Evolutionary conservation across 495 filamentous ascomycete species (phyloP), one percentile per base, ranked within the genome.

Genomic region (Neurospora cerealis): DNA sequence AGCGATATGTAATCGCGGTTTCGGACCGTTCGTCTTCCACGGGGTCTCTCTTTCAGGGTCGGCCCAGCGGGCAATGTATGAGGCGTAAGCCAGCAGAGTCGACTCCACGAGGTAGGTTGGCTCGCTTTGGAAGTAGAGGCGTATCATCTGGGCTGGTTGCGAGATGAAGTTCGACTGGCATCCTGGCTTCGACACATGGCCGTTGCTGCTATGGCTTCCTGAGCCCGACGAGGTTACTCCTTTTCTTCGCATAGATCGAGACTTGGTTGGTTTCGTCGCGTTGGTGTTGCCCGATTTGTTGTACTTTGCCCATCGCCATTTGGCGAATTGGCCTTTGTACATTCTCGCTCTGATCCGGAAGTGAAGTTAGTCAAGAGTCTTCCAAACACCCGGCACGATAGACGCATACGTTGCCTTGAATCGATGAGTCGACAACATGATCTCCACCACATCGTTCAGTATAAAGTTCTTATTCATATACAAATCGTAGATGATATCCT

Each of bases 231-330:
- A 60, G 5, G 10, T 32, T 13, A 19, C 15, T 7, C 19, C 38
- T 37, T 72, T 74, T 37, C 70, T 71, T 28, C 37, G 32, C 24
- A 66, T 19, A 6, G 62, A 69, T 21, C 72, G 60, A 5, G 74
- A 73, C 37, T 69, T 77, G 40, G 72, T 28, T 2, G 76, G 28
- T 54, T 70, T 75, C 7, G 66, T 17, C 10, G 70, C 34, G 21
- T 42, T 71, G 15, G 54, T 21, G 11, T 70, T 76, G 69, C 76
- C 72, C 0, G 75, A 66, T 6, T 80, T 81, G 71, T 81, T 81
- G 78, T 82, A 82, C 69, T 82, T 82, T 69, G 72, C 75, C 80
- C 80, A 82, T 34, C 72, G 74, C 80, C 80, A 82, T 28, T 82
- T 82, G 11, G 75, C 73, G 41, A 82, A 82, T 70, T 81, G 79